phyloP scores from a whole-genome alignment of 1,284 basidiomycete species.

The Agaricales sp. region DNA sequence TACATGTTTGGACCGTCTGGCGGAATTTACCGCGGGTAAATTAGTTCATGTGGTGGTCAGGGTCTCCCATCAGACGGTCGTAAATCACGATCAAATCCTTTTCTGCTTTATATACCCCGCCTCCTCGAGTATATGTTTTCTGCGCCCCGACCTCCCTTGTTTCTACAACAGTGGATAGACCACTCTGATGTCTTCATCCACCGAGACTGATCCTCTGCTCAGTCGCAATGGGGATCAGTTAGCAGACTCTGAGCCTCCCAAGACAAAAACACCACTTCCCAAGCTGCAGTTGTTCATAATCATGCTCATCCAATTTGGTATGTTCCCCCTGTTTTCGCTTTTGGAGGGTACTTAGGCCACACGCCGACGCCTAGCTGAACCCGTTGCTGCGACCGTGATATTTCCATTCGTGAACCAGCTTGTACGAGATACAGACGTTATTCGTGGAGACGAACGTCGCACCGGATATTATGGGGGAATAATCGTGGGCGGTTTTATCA shows the following conservation, averaged over 20 bases:
- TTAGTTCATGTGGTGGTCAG: no score
- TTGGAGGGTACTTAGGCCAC: no score
- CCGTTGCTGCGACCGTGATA: not conserved
- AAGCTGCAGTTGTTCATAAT: not conserved
- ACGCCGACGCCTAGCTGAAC: not conserved
- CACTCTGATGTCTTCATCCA: not conserved
- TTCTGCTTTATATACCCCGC: no score
- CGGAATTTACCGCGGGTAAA: no score
- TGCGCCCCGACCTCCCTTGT: no score
- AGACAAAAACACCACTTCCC: not conserved
- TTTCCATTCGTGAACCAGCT: not conserved
- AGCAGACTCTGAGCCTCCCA: not conserved
- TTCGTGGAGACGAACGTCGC: not conserved
- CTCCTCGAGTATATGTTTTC: no score
- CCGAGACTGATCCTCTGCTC: not conserved
- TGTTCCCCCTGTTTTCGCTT: no score
- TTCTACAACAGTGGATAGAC: no score
- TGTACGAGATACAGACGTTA: not conserved
- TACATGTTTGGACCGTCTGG: no score
- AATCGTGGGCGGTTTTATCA: not conserved
- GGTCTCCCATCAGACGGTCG: no score
- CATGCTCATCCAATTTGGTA: constrained; percentile 1
- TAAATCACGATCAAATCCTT: no score
- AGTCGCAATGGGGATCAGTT: not conserved
- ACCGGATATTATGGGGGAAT: not conserved